phyloP scores from a whole-genome alignment of 2,329 filamentous ascomycete species.

The Elsinoe ampelina region DNA sequence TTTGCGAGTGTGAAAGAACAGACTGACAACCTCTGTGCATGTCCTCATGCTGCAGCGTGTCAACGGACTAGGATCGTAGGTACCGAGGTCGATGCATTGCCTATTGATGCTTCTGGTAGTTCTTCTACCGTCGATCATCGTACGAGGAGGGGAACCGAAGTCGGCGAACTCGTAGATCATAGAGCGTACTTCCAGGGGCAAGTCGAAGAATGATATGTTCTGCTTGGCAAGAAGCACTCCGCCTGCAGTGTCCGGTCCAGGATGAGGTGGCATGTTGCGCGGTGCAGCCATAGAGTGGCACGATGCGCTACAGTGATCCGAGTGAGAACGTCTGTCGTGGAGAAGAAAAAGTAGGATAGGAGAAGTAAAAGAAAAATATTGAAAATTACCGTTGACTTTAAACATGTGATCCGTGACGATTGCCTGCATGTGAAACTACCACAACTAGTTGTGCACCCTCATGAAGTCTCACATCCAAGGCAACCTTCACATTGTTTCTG shows the following conservation, averaged over 20 bases:
- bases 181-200: background rate
- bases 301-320: too few relatives aligned
- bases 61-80: background rate
- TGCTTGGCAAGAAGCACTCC: background rate
- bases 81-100: background rate
- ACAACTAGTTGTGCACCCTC: background rate
- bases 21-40: background rate
- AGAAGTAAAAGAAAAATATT: too few relatives aligned
- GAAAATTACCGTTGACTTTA: too few relatives aligned
- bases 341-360: too few relatives aligned
- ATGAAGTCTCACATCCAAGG: too few relatives aligned
- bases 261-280: too few relatives aligned
- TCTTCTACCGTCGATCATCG: too few relatives aligned
- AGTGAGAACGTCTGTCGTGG: too few relatives aligned
- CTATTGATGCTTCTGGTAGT: background rate
- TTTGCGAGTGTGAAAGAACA: too few relatives aligned
- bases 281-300: too few relatives aligned
- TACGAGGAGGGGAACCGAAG: background rate
- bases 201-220: background rate
- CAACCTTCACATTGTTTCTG: too few relatives aligned
- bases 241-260: background rate
- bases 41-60: background rate
- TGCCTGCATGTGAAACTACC: background rate
- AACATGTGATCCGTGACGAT: too few relatives aligned
- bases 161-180: background rate